Evolutionary conservation across 129 eudicot species (phyloP).

Genomic region (Pulicaria dysenterica): DNA sequence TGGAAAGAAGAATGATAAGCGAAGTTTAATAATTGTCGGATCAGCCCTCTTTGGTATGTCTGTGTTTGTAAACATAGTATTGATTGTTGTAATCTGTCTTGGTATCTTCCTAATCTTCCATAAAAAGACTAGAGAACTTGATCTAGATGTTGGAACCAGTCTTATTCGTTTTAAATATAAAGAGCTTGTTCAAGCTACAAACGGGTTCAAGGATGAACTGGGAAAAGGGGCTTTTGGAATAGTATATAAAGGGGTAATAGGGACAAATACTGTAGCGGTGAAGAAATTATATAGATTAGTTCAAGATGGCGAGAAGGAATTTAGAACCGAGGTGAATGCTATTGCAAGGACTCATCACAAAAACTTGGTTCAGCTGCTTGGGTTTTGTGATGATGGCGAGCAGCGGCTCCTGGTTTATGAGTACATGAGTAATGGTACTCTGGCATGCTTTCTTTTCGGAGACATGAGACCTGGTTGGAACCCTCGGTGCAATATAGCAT

Average conservation of each 20-base stretch:
- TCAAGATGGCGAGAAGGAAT: constrained; percentile 40
- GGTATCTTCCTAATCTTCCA: constrained; percentile 26
- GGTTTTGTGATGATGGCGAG: constrained; percentile 51
- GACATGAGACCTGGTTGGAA: constrained; percentile 43
- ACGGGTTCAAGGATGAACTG: constrained; percentile 48
- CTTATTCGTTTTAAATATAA: constrained; percentile 41
- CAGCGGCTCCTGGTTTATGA: constrained; percentile 48
- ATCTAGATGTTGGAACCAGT: constrained; percentile 20
- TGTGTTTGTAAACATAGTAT: constrained; percentile 23
- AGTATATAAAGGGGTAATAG: constrained; percentile 49
- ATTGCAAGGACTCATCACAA: constrained; percentile 58
- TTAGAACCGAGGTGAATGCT: constrained; percentile 43
- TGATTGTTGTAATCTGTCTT: constrained; percentile 26
- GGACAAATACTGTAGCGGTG: constrained; percentile 32
- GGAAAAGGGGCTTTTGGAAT: constrained; percentile 51
- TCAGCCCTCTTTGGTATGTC: constrained; percentile 45
- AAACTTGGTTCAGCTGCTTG: constrained; percentile 56
- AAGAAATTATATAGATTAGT: constrained; percentile 41
- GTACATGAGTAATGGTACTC: constrained; percentile 50
- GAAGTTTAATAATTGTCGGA: constrained; percentile 24
- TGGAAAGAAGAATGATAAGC: not conserved
- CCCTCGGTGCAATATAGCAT: constrained; percentile 38
- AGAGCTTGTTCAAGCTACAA: constrained; percentile 54
- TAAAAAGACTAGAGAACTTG: constrained; percentile 5
- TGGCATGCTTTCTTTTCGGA: constrained; percentile 45